These are phyloP conservation scores for Sphagnum tenellum DNA, from an alignment of 225 moss, liverwort and hornwort genomes.

Conservation along the genomic window DNA sequence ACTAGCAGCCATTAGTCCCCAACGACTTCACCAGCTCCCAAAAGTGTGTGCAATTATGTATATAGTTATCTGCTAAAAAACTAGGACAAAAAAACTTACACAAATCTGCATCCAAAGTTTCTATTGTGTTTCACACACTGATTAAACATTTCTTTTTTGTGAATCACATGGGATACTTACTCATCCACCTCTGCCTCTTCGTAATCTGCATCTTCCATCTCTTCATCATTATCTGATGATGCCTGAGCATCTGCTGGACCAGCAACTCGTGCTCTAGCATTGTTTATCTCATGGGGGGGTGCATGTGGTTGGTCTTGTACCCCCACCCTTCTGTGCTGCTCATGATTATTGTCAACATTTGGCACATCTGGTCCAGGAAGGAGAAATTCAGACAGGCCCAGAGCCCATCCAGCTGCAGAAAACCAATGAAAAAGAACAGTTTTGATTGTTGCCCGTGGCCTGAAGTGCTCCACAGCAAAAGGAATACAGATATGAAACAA, in stretches of 20 bases:
- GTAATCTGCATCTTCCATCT: slow-evolving; percentile 3
- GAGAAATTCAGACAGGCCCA: slow-evolving; percentile 79
- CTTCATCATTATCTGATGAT: neutral
- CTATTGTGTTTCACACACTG: no score
- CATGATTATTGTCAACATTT: slow-evolving; percentile 17
- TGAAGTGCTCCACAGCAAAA: slow-evolving; percentile 93
- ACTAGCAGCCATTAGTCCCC: no score
- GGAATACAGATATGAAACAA: slow-evolving; percentile 97
- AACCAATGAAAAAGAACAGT: slow-evolving; percentile 86
- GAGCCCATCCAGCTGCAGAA: slow-evolving; percentile 69
- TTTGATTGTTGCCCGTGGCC: slow-evolving; percentile 91
- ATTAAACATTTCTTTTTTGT: no score
- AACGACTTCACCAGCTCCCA: no score
- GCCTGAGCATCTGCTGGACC: neutral
- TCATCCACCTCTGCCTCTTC: slow-evolving; percentile 24
- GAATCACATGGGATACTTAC: slow-evolving; percentile 12
- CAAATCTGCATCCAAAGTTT: no score
- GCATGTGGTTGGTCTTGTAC: slow-evolving; percentile 5
- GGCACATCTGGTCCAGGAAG: slow-evolving; percentile 66
- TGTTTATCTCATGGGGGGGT: slow-evolving; percentile 5
- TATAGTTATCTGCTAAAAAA: no score
- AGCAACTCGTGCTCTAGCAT: slow-evolving; percentile 1
- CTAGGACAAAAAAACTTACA: no score
- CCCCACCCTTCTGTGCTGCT: slow-evolving; percentile 12
- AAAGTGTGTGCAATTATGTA: no score